Conservation (phyloP, 257 asterid species). For the Solanum ossicruentum region DNA sequence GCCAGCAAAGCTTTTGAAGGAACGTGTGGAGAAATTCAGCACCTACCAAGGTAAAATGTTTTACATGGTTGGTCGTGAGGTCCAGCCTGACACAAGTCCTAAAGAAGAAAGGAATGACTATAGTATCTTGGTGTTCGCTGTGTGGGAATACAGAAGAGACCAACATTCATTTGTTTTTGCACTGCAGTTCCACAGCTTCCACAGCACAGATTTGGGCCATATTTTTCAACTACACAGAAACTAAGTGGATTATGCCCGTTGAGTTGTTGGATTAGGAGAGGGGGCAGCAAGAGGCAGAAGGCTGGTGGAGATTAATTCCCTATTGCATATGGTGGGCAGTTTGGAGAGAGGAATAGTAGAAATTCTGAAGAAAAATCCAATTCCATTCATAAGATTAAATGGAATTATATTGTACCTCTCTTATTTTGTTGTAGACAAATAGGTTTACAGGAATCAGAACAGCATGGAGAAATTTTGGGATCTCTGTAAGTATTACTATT, state of each 20-base stretch:
- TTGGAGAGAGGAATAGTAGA: neutral
- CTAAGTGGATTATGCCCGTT: neutral
- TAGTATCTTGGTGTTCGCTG: neutral
- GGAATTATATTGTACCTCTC: neutral
- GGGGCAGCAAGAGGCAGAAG: neutral
- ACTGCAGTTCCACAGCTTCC: neutral
- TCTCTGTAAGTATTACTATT: neutral
- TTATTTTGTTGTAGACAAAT: neutral
- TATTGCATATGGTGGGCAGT: neutral
- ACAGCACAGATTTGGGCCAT: neutral
- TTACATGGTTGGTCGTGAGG: neutral
- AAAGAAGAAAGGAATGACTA: neutral
- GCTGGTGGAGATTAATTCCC: neutral
- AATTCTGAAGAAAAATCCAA: neutral
- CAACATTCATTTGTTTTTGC: neutral
- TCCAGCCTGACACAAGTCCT: neutral
- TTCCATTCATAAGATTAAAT: too few species aligned
- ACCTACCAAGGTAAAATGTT: neutral
- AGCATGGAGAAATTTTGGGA: neutral
- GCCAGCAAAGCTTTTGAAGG: neutral
- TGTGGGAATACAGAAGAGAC: neutral
- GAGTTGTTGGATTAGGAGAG: neutral
- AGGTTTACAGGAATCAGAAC: neutral
- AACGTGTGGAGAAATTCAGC: neutral
- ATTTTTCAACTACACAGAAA: neutral